phyloP scores from a whole-genome alignment of 805 yeast genomes.

The Teunomyces kruisii region DNA sequence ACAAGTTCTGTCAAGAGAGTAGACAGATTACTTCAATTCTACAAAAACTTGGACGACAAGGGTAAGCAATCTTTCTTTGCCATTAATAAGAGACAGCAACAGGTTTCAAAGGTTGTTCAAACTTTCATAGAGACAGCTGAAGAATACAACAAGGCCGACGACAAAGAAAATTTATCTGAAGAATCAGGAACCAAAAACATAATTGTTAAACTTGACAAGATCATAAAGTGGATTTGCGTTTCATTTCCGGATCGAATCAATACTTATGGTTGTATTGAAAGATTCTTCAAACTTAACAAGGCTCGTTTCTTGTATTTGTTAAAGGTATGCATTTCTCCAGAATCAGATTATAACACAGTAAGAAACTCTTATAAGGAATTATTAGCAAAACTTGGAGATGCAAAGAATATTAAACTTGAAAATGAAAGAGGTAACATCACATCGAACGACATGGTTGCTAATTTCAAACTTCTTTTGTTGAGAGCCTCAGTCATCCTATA shows the following conservation, averaged over 20 bases:
- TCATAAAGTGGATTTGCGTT: conserved; percentile 59
- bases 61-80: conserved; percentile 68
- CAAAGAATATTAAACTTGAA: conserved; percentile 44
- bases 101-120: conserved; percentile 50
- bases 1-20: conserved; percentile 48
- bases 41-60: conserved; percentile 51
- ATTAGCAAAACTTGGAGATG: conserved; percentile 51
- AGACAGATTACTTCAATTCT: conserved; percentile 50
- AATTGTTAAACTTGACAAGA: conserved; percentile 47
- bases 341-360: conserved; percentile 60
- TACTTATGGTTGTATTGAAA: conserved; percentile 49
- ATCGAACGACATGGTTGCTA: conserved; percentile 49
- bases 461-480: conserved; percentile 57
- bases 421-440: conserved; percentile 32
- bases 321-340: conserved; percentile 51
- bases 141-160: conserved; percentile 25
- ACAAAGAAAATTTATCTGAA: conserved; percentile 11
- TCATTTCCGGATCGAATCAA: conserved; percentile 55
- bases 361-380: conserved; percentile 65
- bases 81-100: conserved; percentile 65
- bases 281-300: conserved; percentile 56
- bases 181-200: conserved; percentile 7
- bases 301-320: conserved; percentile 58
- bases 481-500: conserved; percentile 61
- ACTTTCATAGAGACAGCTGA: conserved; percentile 53